Evolutionary conservation across 2,329 filamentous ascomycete species (phyloP).

Genomic region (Fusarium sp.): DNA sequence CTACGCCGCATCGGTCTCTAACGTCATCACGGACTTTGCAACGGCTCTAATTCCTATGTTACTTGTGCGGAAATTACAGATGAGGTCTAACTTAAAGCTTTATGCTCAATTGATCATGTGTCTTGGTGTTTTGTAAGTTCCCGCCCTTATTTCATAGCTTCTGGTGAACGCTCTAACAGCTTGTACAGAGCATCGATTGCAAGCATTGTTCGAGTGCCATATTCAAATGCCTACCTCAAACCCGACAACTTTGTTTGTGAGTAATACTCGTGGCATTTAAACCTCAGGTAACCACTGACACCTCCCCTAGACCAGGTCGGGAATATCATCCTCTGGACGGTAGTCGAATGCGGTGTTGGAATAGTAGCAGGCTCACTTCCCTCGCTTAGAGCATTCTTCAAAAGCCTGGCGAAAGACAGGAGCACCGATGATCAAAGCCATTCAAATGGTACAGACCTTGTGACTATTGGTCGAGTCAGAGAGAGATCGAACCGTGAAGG

Average conservation of each 20-base stretch:
- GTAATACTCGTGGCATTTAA: no score
- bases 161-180: no score
- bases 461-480: neutral
- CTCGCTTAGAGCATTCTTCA: conserved; percentile 4
- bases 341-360: conserved; percentile 7
- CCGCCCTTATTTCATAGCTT: no score
- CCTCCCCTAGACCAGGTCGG: neutral
- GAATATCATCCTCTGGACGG: conserved; percentile 16
- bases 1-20: conserved; percentile 14
- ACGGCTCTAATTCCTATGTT: conserved; percentile 7
- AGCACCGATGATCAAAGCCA: neutral
- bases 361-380: conserved; percentile 5
- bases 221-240: conserved; percentile 2
- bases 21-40: conserved; percentile 16
- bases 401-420: neutral
- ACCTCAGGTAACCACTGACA: neutral
- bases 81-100: conserved; percentile 12
- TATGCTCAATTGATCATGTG: conserved; percentile 8
- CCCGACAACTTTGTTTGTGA: neutral
- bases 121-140: conserved; percentile 19
- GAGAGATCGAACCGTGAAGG: neutral
- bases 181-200: neutral
- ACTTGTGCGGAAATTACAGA: conserved; percentile 20
- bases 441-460: neutral
- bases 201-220: conserved; percentile 17